Evolutionary conservation across 1,284 basidiomycete genomes (phyloP).

Genomic region (Rhodofomes roseus): DNA sequence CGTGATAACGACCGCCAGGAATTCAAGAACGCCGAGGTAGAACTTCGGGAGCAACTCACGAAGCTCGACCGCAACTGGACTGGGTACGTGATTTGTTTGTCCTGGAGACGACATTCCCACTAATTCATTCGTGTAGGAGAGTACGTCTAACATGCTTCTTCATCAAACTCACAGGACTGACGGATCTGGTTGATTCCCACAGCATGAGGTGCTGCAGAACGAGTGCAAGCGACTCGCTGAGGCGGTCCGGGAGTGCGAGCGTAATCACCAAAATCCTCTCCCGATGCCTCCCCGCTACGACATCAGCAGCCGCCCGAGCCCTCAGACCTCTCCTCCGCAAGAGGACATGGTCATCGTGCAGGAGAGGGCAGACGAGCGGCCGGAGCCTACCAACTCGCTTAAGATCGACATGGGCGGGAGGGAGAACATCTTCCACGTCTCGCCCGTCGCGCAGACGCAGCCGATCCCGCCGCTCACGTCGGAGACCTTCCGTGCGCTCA

Average conservation of each 20-base stretch:
- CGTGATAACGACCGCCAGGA: constrained; percentile 34
- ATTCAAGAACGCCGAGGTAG: constrained; percentile 32
- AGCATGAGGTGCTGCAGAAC: constrained; percentile 30
- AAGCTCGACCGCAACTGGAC: constrained; percentile 36
- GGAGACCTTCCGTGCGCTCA: constrained; percentile 29
- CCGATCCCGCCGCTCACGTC: constrained; percentile 31
- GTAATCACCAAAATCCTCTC: constrained; percentile 17
- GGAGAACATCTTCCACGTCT: constrained; percentile 34
- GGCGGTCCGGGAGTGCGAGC: constrained; percentile 24
- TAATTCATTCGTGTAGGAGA: constrained; percentile 30
- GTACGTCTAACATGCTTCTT: constrained; percentile 26
- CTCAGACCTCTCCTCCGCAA: constrained; percentile 19
- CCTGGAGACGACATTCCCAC: constrained; percentile 6
- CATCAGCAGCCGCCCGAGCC: constrained; percentile 29
- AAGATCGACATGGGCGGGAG: constrained; percentile 25
- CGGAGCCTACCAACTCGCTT: constrained; percentile 11
- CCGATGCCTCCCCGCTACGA: constrained; percentile 20
- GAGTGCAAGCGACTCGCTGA: constrained; percentile 30
- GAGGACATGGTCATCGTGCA: constrained; percentile 24
- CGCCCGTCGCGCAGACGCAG: constrained; percentile 32
- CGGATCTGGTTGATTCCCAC: not conserved
- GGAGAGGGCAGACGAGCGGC: constrained; percentile 10
- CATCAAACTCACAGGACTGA: not conserved
- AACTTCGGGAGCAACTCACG: constrained; percentile 33
- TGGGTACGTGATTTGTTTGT: constrained; percentile 25